A percentile compares a stretch with the other conserved stretches of the same genome.
Evolutionary conservation across 2,329 filamentous ascomycete species (phyloP).

Genomic region (Colletotrichum sublineola): DNA sequence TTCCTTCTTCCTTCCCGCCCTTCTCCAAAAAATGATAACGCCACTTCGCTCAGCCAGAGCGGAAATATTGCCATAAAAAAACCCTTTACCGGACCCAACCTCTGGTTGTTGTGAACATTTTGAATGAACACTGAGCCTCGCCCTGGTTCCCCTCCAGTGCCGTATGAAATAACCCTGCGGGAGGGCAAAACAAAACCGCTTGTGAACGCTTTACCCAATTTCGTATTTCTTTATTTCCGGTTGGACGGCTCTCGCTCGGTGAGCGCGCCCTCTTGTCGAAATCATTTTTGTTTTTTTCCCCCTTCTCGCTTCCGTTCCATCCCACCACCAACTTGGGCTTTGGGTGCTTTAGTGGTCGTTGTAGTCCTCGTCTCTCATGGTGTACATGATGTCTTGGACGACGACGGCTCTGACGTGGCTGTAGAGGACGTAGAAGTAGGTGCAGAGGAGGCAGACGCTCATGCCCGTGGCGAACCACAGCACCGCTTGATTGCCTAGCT

Average conservation of each 20-base stretch:
- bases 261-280: not conserved
- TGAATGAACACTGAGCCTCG: slow-evolving; percentile 34
- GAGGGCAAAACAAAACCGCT: not conserved
- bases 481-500: slow-evolving; percentile 60
- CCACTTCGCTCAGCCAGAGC: slow-evolving; percentile 28
- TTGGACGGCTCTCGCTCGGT: not conserved
- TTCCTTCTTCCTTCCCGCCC: not conserved
- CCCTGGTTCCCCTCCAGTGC: too few species aligned
- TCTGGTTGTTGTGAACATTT: slow-evolving; percentile 36
- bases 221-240: not conserved
- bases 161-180: too few species aligned
- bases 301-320: not conserved
- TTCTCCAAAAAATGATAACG: slow-evolving; percentile 13
- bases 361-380: slow-evolving; percentile 65
- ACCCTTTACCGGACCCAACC: slow-evolving; percentile 11
- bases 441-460: slow-evolving; percentile 59
- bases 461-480: slow-evolving; percentile 64
- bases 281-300: not conserved
- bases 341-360: slow-evolving; percentile 30
- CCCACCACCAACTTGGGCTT: not conserved
- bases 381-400: slow-evolving; percentile 68
- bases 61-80: slow-evolving; percentile 25
- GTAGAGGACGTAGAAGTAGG: slow-evolving; percentile 60
- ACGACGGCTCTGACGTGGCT: slow-evolving; percentile 62
- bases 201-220: not conserved